These are phyloP conservation scores for Nitzschia putrida DNA, from an alignment of 108 stramenopile genomes.

Conservation along the genomic window DNA sequence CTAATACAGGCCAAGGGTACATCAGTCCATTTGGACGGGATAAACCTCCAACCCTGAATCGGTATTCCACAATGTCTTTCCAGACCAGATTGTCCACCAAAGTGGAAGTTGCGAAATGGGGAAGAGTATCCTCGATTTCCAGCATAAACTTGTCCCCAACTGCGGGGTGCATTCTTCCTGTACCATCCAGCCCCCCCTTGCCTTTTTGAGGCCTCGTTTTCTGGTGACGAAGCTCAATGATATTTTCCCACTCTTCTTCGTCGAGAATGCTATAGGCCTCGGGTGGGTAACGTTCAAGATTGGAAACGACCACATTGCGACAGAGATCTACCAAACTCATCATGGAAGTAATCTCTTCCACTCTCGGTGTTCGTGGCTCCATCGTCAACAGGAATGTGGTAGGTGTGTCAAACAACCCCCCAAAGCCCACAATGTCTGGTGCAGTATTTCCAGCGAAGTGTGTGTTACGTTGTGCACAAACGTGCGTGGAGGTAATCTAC, in stretches of 20 bases:
- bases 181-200: slow-evolving; percentile 48
- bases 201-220: slow-evolving; percentile 44
- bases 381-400: too few species aligned
- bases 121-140: slow-evolving; percentile 45
- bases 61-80: slow-evolving; percentile 59
- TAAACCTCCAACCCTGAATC: slow-evolving; percentile 42
- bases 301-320: slow-evolving; percentile 35
- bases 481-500: too few species aligned
- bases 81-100: slow-evolving; percentile 50
- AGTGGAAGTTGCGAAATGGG: slow-evolving; percentile 43
- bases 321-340: slow-evolving; percentile 36
- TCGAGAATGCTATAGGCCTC: slow-evolving; percentile 42
- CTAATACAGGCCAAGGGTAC: slow-evolving; percentile 55
- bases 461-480: too few species aligned
- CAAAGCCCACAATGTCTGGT: too few species aligned
- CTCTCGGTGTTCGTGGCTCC: too few species aligned
- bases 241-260: slow-evolving; percentile 48
- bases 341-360: neutral
- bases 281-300: slow-evolving; percentile 57
- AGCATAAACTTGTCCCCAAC: slow-evolving; percentile 42
- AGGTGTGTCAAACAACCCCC: too few species aligned
- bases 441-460: too few species aligned
- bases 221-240: slow-evolving; percentile 38
- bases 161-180: slow-evolving; percentile 49
- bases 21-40: slow-evolving; percentile 52